Base-by-base conservation (phyloP, 768 basidiomycete genomes). In the Terana coerulea region DNA sequence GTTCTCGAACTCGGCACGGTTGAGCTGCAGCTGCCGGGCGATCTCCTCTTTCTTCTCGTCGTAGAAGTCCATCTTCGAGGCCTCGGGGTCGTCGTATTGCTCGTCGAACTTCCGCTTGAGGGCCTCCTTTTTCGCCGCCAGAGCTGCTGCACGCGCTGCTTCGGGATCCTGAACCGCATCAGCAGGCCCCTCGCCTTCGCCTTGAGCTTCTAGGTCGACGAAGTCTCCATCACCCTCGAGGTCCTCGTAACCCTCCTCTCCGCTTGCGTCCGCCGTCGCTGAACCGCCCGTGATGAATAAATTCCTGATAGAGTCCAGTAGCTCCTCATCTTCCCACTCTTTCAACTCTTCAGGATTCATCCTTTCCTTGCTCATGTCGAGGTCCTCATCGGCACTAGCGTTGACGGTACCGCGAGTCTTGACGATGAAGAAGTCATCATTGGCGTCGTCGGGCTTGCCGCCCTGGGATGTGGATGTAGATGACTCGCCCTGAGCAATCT, bases 41-140 rank as follows among this genome's bases (percentile, higher is more conserved):
- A 99, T 90, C 62, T 94, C 92, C 17, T 89, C 90, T 71, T 98
- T 99, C 67, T 88, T 85, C 63, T 87, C 83, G 43, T 86, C 81
- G 72, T 97, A 99, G 62, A 97, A 97, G 62, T 93, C 91, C 65
- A 82, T 69, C 60, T 89, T 87, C 50, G 83, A 70, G 49, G 78
- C 75, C 37, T 89, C 86, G 2, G 89, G 88, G 58, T 94, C 91
- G 65, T 97, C 93, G 67, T 98, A 98, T 68, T 95, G 88, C 60
- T 92, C 91, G 68, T 99, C 91, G 64, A 99, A 99, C 67, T 95
- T 95, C 58, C 85, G 83, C 69, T 97, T 97, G 53, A 98, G 78
- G 2, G 78, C 81, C 59, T 90, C 91, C 72, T 98, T 98, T 72
- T 95, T 98, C 26, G 79, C 77, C 8, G 87, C 81, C 30, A 98